Evolutionary conservation across 2,329 filamentous ascomycete species (phyloP).

Genomic region (Cercospora nicotianae): DNA sequence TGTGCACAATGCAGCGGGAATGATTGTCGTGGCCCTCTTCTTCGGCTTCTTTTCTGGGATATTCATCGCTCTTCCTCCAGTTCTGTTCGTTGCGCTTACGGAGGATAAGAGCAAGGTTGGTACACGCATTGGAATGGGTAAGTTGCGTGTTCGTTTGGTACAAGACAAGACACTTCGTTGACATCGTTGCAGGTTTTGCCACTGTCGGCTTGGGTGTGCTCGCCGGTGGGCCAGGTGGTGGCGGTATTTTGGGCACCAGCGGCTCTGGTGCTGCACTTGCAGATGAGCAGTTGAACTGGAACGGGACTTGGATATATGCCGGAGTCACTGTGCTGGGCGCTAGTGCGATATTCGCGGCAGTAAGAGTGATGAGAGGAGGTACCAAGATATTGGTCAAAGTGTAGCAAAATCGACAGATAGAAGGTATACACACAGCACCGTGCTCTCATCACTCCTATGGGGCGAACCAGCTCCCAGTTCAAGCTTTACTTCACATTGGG

Average conservation of each 20-base stretch:
- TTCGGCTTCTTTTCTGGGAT: conserved; percentile 49
- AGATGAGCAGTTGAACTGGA: conserved; percentile 54
- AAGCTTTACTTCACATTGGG: not conserved
- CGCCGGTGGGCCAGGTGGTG: conserved; percentile 40
- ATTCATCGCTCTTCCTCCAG: conserved; percentile 46
- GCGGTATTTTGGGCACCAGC: conserved; percentile 62
- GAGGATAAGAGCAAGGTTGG: conserved; percentile 46
- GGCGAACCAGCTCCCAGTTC: not conserved
- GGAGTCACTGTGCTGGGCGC: conserved; percentile 33
- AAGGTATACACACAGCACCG: not conserved
- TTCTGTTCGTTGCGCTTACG: conserved; percentile 44
- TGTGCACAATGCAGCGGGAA: conserved; percentile 37
- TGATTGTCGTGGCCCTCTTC: conserved; percentile 42
- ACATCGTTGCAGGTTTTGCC: conserved; percentile 36
- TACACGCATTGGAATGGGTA: conserved; percentile 30
- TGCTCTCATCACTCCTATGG: not conserved
- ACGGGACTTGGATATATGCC: conserved; percentile 39
- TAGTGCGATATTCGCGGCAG: conserved; percentile 28
- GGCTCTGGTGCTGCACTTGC: conserved; percentile 45
- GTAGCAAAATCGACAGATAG: conserved; percentile 16
- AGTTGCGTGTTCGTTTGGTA: not conserved
- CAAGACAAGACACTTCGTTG: conserved; percentile 18
- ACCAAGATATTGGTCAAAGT: conserved; percentile 34
- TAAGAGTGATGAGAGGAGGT: conserved; percentile 33
- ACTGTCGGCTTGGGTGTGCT: conserved; percentile 40